Percentiles rank a stretch among this genome's conserved stretches.
These are phyloP conservation scores for Begonia masoniana DNA, from an alignment of 306 rosid species.

Conservation along the genomic window DNA sequence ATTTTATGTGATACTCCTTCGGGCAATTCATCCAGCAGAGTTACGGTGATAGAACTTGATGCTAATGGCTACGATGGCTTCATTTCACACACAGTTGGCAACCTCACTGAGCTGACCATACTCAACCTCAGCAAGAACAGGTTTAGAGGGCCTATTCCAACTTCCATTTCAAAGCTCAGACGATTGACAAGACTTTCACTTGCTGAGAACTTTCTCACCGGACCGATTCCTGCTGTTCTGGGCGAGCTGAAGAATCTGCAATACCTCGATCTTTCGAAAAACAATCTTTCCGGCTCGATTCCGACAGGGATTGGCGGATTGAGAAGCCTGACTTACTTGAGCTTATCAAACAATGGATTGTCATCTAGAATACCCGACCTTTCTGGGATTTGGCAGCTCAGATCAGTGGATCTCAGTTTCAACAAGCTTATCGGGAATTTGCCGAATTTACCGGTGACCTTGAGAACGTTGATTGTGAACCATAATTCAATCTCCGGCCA, in stretches of 20 bases:
- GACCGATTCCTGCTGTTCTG: conserved; percentile 16
- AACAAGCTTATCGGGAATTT: conserved; percentile 28
- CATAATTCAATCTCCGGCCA: conserved; percentile 20
- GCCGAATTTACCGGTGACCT: conserved; percentile 22
- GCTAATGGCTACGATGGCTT: conserved; percentile 36
- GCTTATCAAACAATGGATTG: conserved; percentile 26
- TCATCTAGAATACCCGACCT: conserved; percentile 27
- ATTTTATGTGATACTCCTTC: conserved; percentile 23
- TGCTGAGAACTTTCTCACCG: conserved; percentile 30
- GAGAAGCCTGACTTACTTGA: conserved; percentile 19
- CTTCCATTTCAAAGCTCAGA: conserved; percentile 16
- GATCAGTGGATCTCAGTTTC: conserved; percentile 20
- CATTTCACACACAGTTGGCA: conserved; percentile 26
- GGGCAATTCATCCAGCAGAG: conserved; percentile 28
- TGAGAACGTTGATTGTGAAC: conserved; percentile 15
- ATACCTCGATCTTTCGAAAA: conserved; percentile 20
- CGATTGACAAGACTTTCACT: conserved; percentile 29
- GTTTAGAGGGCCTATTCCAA: conserved; percentile 33
- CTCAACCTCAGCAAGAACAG: conserved; percentile 29
- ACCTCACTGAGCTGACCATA: conserved; percentile 22
- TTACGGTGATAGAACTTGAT: conserved; percentile 32
- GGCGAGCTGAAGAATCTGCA: conserved; percentile 15
- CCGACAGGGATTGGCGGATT: conserved; percentile 12
- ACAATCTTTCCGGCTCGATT: conserved; percentile 23
- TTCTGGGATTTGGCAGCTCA: conserved; percentile 22